Evolutionary conservation across 768 basidiomycete species (phyloP).

Genomic region (Macrolepiota dolichaula): DNA sequence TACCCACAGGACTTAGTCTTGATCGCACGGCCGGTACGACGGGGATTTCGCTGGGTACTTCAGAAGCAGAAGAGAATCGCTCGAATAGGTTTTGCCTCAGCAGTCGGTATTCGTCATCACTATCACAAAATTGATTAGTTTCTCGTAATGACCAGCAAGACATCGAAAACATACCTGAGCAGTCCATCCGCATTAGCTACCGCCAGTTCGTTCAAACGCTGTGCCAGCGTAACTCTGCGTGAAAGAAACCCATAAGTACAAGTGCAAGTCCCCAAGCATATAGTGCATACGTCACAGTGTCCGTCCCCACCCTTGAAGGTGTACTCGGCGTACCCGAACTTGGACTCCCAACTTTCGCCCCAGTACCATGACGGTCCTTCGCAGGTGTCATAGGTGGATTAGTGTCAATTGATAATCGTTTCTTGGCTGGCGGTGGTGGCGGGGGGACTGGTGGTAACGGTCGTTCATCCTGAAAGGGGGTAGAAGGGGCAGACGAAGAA

Average conservation of each 20-base stretch:
- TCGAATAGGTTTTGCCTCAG: constrained; percentile 84
- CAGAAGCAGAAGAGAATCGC: constrained; percentile 57
- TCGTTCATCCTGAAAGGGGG: constrained; percentile 1
- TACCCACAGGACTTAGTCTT: constrained; percentile 21
- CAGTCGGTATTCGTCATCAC: constrained; percentile 84
- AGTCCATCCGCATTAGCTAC: constrained; percentile 78
- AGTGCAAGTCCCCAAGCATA: background rate
- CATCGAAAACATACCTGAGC: constrained; percentile 50
- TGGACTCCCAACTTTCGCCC: background rate
- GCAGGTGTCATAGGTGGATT: background rate
- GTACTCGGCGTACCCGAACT: background rate
- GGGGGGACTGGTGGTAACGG: constrained; percentile 9
- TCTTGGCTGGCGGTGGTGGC: constrained; percentile 14
- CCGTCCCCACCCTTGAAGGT: constrained; percentile 7
- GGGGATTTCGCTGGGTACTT: constrained; percentile 59
- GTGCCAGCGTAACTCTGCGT: constrained; percentile 67
- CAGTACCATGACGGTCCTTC: background rate
- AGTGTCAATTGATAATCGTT: background rate
- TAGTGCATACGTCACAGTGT: constrained; percentile 44
- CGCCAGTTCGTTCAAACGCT: constrained; percentile 78
- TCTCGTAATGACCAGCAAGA: background rate
- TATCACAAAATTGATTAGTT: constrained; percentile 23
- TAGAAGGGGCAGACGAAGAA: background rate
- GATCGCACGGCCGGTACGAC: constrained; percentile 52
- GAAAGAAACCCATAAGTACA: background rate